Base-by-base conservation (phyloP, 2,329 filamentous ascomycete genomes). In the Cladophialophora psammophila region DNA sequence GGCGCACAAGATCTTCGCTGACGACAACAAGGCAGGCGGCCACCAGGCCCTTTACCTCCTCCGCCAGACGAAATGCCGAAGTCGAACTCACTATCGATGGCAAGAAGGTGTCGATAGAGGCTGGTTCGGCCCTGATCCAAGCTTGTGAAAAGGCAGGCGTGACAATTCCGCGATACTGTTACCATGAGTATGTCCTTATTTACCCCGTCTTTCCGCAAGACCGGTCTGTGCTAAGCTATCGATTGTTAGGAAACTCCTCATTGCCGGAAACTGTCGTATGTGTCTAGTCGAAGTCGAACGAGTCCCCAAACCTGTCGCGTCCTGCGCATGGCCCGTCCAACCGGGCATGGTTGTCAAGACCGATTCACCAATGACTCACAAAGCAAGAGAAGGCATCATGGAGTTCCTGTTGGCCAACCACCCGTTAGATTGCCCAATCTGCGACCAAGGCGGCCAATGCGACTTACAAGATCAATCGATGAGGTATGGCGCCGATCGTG, bases 191-290 rank as follows among this genome's bases (percentile, higher is more conserved):
- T 83, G 88, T 84, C 74, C 45, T 32, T 61, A 35, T 56, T 63
- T 63, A 72, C 63, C 68, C 60, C 13, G 10, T 34, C 13, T 20
- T 12, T 12, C 9, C 35, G 32, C 13, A 31, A 34, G 54, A 9
- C 64, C 50, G 59, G 12, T 60, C 7, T 10, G 12, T 57, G 58
- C 54, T 64, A 42, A 67, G 26, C 56, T n/a, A 13, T 40, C 50
- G 18, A 45, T 31, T 12, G 2, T 18, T 77, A 94, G 92, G 80
- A 98, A 99, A 84, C 87, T 99, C 74, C 93, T 96, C 90, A 97
- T 99, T 86, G 95, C 95, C 77, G 95, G 95, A 82, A 99, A 98
- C 83, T 99, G 95, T 83, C 93, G 95, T 84, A 99, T 99, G 95
- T 99, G 95, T 83, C 84, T 99, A 77, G 95, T 99, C 77, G 95